Base-by-base conservation (phyloP, 2,329 filamentous ascomycete genomes). In the Sphaerulina populicola region DNA sequence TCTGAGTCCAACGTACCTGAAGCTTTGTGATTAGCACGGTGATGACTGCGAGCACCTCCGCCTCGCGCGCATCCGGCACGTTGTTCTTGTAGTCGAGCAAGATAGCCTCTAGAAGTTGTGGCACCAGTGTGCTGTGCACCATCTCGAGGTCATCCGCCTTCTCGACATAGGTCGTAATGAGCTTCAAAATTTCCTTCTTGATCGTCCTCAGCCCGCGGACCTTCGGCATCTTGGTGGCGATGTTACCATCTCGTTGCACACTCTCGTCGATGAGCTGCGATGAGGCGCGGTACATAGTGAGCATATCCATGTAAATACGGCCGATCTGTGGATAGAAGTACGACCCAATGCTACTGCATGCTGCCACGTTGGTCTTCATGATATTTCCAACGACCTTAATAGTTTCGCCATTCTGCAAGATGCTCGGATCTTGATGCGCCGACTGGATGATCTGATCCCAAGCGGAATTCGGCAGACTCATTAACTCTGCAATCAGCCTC, bases 341-440 rank as follows among this genome's bases (percentile, higher is more conserved):
- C 47, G 88, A 83, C 31, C 94, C 93, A 52, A 98, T 93, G 0
- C 93, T 97, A 33, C 87, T 88, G 70, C 93, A 98, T 33, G 93
- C 93, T n/a, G 94, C 91, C 4, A 98, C 93, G 63, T 98, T 98
- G 0, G 93, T 98, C 79, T 98, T 98, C 93, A 98, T 98, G 67
- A 98, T 96, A 72, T 98, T 98, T 60, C 93, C 93, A 57, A 98
- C 90, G 60, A 98, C 84, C 75, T 98, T 98, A 74, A 98, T 97
- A 0, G 90, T 94, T 61, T 98, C 90, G 9, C 83, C 77, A 64
- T 97, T 89, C 68, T 97, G 88, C 10, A 98, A 77, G 60, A 93
- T 89, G 18, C 82, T 78, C 0, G 93, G 88, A 66, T 96, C 84
- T 55, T 85, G 78, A 49, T 88, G 93, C 21, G 93, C 93, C 65